These are phyloP conservation scores for Suhomyces terraborum DNA, from an alignment of 1,139 yeast species.

Conservation along the genomic window DNA sequence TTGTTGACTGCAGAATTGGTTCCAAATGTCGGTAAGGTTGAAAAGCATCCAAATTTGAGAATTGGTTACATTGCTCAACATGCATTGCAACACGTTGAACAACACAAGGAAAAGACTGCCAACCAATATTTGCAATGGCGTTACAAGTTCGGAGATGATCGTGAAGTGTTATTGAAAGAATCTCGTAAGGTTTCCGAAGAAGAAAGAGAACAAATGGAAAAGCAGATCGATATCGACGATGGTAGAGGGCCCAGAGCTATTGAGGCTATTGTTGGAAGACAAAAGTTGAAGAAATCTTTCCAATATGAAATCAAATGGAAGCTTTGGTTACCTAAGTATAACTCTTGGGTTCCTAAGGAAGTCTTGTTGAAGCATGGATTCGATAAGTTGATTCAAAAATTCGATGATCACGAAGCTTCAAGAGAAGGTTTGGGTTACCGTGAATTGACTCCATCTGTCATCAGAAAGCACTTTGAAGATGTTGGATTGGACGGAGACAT, in stretches of 20 bases:
- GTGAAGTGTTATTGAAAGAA: slow-evolving; percentile 92
- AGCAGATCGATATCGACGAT: slow-evolving; percentile 77
- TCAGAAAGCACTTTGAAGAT: slow-evolving; percentile 94
- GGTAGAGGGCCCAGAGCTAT: slow-evolving; percentile 87
- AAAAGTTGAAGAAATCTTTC: slow-evolving; percentile 92
- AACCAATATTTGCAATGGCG: slow-evolving; percentile 98
- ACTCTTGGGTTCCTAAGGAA: slow-evolving; percentile 92
- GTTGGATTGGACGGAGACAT: slow-evolving; percentile 97
- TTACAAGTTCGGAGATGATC: slow-evolving; percentile 95
- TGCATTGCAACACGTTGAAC: slow-evolving; percentile 95
- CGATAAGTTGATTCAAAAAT: slow-evolving; percentile 83
- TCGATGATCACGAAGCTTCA: slow-evolving; percentile 97
- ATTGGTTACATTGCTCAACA: slow-evolving; percentile 99
- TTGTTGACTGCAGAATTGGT: slow-evolving; percentile 87
- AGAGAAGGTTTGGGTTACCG: slow-evolving; percentile 98
- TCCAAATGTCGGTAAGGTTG: slow-evolving; percentile 86
- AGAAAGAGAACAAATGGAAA: slow-evolving; percentile 77
- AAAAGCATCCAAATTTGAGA: slow-evolving; percentile 97
- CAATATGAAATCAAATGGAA: slow-evolving; percentile 97
- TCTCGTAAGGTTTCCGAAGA: slow-evolving; percentile 85
- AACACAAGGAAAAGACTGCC: slow-evolving; percentile 96
- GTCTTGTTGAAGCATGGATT: slow-evolving; percentile 78
- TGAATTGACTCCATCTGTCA: slow-evolving; percentile 86
- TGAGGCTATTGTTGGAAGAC: slow-evolving; percentile 96
- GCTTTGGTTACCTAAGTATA: slow-evolving; percentile 87